Conservation (phyloP, 2,329 filamentous ascomycete genomes). For the Talaromyces sp. region DNA sequence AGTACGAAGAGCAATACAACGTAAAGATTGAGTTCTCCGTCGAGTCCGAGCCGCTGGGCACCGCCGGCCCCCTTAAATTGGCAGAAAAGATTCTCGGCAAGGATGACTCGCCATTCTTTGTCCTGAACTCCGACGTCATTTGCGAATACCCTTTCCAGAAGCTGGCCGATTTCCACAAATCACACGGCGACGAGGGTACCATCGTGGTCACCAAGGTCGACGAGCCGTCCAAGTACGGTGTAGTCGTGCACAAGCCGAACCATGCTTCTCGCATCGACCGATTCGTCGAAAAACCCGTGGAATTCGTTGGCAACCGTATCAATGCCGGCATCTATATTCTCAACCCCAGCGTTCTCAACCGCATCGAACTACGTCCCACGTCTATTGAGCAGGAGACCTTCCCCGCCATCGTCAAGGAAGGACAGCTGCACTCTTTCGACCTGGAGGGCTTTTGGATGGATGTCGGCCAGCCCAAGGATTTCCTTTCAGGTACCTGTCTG, state of each 20-base stretch:
- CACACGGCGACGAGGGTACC: conserved; percentile 89
- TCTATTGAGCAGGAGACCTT: conserved; percentile 99
- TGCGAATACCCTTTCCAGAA: conserved; percentile 95
- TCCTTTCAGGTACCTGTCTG: conserved; percentile 90
- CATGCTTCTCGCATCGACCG: conserved; percentile 90
- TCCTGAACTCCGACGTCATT: conserved; percentile 96
- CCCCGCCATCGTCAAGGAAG: conserved; percentile 84
- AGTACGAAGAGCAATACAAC: conserved; percentile 88
- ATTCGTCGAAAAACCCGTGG: conserved; percentile 98
- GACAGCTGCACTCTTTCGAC: conserved; percentile 90
- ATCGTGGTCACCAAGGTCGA: conserved; percentile 99
- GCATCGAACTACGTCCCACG: conserved; percentile 92
- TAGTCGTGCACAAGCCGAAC: conserved; percentile 93
- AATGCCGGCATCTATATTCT: conserved; percentile 98
- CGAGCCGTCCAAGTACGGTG: conserved; percentile 97
- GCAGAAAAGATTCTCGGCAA: conserved; percentile 88
- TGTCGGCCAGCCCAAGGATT: conserved; percentile 97
- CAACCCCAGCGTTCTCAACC: conserved; percentile 81
- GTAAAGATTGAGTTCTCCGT: conserved; percentile 97
- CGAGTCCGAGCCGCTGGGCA: conserved; percentile 91
- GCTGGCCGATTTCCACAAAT: conserved; percentile 84
- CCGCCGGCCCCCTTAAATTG: conserved; percentile 90
- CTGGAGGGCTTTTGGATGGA: conserved; percentile 99
- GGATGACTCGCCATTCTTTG: conserved; percentile 93
- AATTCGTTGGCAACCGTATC: conserved; percentile 98